Conservation (phyloP, 129 eudicot genomes). For the Heracleum sosnowskyi region DNA sequence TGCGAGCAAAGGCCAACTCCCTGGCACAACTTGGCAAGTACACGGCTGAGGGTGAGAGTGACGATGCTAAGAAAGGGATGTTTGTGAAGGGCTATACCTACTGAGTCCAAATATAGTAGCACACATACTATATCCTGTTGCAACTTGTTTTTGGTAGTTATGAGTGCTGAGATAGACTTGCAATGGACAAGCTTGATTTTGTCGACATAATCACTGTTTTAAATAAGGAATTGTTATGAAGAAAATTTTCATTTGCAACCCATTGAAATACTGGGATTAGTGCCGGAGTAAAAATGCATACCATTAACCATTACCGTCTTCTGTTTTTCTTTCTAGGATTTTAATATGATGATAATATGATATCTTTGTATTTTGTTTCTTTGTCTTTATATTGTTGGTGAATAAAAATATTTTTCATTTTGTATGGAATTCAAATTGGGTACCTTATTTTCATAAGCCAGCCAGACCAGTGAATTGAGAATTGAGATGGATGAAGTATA, state of each 20-base stretch:
- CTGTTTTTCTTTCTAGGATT: not conserved
- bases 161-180: conserved; percentile 3
- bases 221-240: not conserved
- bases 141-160: conserved; percentile 1
- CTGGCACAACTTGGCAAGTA: conserved; percentile 87
- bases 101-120: conserved; percentile 19
- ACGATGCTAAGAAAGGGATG: conserved; percentile 88
- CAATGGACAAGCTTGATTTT: not conserved
- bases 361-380: not conserved
- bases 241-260: not conserved
- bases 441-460: too few species aligned
- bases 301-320: not conserved
- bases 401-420: too few species aligned
- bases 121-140: not conserved
- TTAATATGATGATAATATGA: not conserved
- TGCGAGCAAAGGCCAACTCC: conserved; percentile 86
- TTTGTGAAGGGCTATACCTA: conserved; percentile 87
- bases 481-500: too few species aligned
- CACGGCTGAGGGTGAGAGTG: conserved; percentile 84
- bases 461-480: too few species aligned
- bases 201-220: not conserved
- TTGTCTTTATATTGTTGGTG: not conserved
- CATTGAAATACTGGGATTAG: not conserved
- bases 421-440: too few species aligned
- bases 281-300: not conserved